Base-by-base conservation (phyloP, 768 basidiomycete genomes). In the Serendipita sp. region DNA sequence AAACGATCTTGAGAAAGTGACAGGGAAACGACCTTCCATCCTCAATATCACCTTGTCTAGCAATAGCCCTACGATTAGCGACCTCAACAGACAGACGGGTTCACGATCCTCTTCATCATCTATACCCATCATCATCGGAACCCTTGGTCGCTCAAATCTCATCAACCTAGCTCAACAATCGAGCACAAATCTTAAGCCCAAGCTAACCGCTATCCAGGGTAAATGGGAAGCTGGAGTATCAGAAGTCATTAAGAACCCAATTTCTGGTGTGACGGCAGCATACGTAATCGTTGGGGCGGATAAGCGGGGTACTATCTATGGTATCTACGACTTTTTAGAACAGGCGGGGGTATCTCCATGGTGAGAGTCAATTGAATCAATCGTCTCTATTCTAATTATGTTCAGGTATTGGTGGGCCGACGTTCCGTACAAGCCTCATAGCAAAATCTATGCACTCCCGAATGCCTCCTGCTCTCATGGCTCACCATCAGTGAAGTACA, bases 271-370 rank as follows among this genome's bases (percentile, higher is more conserved):
- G 11, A 51, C 69, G 45, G 69, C 68, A 63, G 86, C 83, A 35
- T 83, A 86, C 72, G 81, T 88, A 45, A 80, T 89, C 62, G 78
- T 84, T 66, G 86, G 86, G 10, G 76, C 83, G 1, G 86, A 88
- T 71, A 83, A 85, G 72, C 75, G 86, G 47, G 86, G 85, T 7
- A 83, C 84, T 0, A 84, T 87, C 38, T 86, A 78, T 69, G 83
- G 78, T 2, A 68, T 87, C 38, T 86, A 86, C 69, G 84, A 85
- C 69, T 80, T 84, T 65, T 83, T 82, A 8, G 85, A 87, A 70
- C 85, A 86, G 69, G 81, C 86, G 70, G 85, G 85, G 70, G 83
- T 85, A 38, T 84, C 83, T 18, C 84, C 84, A n/a, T 85, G 84
- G 83, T 83, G 80, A 66, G 65, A 15, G 18, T 7, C n/a, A 18